Evolutionary conservation across 257 asterid genomes (phyloP), one percentile per base, ranked within the genome.

Genomic region (Osmanthus fragrans): DNA sequence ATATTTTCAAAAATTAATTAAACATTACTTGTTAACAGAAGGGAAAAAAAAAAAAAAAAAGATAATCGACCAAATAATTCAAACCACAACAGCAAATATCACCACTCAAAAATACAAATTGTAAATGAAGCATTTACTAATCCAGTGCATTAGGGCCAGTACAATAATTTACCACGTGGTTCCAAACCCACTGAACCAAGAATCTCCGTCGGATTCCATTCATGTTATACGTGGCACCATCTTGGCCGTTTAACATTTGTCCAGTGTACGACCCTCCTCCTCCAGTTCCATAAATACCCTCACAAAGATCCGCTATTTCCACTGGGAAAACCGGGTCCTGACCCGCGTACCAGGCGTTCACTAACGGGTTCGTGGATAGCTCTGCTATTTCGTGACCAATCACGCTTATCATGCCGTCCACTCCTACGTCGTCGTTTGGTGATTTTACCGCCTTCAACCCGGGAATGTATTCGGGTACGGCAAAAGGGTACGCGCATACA

Each of bases 131-230:
- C 74, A 74, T 85, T 89, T 83, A 93, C 86, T 92, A 88, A 92
- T 92, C 98, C 71, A 94, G 91, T 40, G 98, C 98, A 84, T 94
- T 94, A 58, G 98, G 98, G 83, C 98, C 98, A 73, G 88, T 87
- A 80, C 98, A 94, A 89, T 94, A 94, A 86, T 81, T 92, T 42
- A 92, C 12, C 64, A 87, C 6, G 78, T 81, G 87, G 67, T 88
- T 94, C 98, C 98, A 94, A 40, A 94, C 90, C 98, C 98, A 94
- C 83, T 94, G 98, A 54, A 94, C 94, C 91, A 94, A 84, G 79
- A 86, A 94, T 78, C 94, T 79, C 81, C 97, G 89, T 73, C 98
- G 78, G 83, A 94, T 74, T 34, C 98, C 98, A 71, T 86, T 86
- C 96, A 94, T 89, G 70, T 94, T 94, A 80, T 84, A 92, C 77